Percentiles rank a stretch among this genome's conserved stretches.
Evolutionary conservation across 805 yeast genomes (phyloP).

Genomic region (Kodamaea hsintzibuensis): DNA sequence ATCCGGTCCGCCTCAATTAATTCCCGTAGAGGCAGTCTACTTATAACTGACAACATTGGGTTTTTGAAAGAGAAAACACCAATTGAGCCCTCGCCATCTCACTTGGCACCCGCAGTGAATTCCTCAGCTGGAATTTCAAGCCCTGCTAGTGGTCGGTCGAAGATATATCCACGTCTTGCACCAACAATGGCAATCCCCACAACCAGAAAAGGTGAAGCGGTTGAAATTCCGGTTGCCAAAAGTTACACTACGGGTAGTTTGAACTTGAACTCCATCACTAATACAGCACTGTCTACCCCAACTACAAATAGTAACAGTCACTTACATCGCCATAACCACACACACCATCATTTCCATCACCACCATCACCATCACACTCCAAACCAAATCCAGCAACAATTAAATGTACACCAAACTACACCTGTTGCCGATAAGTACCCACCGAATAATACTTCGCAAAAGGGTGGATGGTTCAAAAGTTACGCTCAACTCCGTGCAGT

Average conservation of each 20-base stretch:
- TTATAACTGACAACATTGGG: conserved; percentile 8
- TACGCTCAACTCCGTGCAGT: conserved; percentile 24
- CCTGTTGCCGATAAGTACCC: conserved; percentile 18
- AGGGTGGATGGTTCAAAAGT: conserved; percentile 29
- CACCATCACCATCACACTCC: conserved; percentile 6
- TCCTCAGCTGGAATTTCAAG: neutral
- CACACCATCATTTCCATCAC: conserved; percentile 7
- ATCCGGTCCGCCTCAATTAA: conserved; percentile 29
- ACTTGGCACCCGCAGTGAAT: neutral
- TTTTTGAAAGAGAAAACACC: conserved; percentile 14
- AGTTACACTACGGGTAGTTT: conserved; percentile 18
- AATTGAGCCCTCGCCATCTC: neutral
- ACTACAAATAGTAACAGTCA: conserved; percentile 3
- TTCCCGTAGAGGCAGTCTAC: conserved; percentile 23
- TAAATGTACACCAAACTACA: neutral
- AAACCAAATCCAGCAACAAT: conserved; percentile 10
- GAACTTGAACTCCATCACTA: conserved; percentile 19
- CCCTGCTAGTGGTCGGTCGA: conserved; percentile 10
- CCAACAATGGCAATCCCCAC: conserved; percentile 77
- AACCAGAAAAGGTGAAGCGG: conserved; percentile 73
- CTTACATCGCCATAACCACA: conserved; percentile 8
- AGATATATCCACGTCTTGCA: conserved; percentile 26
- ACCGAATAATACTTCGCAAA: conserved; percentile 2
- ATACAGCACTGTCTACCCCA: conserved; percentile 8
- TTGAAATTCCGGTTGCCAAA: conserved; percentile 59